A percentile compares a stretch with the other conserved stretches of the same genome.
Conservation (phyloP, 371 early-diverging fungal genomes). For the Mortierella sp. region DNA sequence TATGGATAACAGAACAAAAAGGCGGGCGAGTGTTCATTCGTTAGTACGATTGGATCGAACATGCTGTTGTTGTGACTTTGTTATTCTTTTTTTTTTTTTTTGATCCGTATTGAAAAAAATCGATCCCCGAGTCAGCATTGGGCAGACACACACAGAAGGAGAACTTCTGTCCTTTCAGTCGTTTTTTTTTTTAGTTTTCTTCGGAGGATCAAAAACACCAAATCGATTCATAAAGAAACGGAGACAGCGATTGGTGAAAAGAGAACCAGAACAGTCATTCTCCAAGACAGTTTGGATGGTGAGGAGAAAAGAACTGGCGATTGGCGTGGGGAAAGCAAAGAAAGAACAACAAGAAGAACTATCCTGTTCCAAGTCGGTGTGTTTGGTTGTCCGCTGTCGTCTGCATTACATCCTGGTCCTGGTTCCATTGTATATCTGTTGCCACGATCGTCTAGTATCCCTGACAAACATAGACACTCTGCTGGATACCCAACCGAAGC, state of each 20-base stretch:
- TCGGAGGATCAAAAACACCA: not conserved
- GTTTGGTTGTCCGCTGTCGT: not conserved
- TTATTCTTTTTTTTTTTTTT: not conserved
- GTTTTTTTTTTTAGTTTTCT: not conserved
- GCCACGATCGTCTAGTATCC: too few species aligned
- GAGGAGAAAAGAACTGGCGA: not conserved
- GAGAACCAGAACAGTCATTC: not conserved
- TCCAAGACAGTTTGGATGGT: not conserved
- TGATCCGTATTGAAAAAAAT: constrained; percentile 11
- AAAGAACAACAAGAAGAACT: not conserved
- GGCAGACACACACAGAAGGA: not conserved
- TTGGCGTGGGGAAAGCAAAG: not conserved
- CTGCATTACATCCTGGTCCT: not conserved
- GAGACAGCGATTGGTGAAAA: not conserved
- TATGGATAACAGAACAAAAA: not conserved
- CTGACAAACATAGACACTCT: too few species aligned
- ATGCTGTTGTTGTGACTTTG: not conserved
- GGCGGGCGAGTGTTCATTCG: constrained; percentile 10
- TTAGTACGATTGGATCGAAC: not conserved
- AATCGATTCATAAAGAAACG: not conserved
- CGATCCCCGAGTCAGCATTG: constrained; percentile 2
- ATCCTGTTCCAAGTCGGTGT: not conserved
- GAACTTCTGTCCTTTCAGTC: not conserved
- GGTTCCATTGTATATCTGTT: not conserved
- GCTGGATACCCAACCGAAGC: not conserved